Evolutionary conservation across 2,329 filamentous ascomycete species (phyloP).

Genomic region (Zymoseptoria pseudotritici): DNA sequence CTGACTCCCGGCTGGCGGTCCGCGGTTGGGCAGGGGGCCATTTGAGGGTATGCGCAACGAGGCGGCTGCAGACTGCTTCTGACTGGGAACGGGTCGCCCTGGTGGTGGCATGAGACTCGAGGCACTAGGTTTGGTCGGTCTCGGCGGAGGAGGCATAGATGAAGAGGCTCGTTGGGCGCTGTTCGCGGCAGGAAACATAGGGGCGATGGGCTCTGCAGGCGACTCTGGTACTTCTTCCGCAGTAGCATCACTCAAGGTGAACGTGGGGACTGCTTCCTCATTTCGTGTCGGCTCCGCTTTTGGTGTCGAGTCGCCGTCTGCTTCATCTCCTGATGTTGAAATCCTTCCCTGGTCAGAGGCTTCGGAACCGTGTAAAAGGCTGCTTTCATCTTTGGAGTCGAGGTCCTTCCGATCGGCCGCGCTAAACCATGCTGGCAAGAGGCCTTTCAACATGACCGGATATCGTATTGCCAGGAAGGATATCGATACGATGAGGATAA

Average conservation of each 20-base stretch:
- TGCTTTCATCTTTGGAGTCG: neutral
- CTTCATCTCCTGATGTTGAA: conserved; percentile 6
- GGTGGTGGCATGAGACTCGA: conserved; percentile 25
- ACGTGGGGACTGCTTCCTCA: conserved; percentile 19
- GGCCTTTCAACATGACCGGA: conserved; percentile 30
- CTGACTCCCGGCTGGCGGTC: conserved; percentile 33
- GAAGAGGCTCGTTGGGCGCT: conserved; percentile 39
- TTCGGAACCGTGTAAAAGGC: neutral
- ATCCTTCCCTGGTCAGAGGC: neutral
- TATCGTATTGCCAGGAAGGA: conserved; percentile 36
- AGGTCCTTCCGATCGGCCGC: conserved; percentile 5
- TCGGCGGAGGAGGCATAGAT: conserved; percentile 29
- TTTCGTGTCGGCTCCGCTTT: conserved; percentile 19
- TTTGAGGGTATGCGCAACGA: conserved; percentile 37
- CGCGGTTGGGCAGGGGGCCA: conserved; percentile 44
- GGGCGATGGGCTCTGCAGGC: conserved; percentile 21
- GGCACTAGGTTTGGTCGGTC: conserved; percentile 5
- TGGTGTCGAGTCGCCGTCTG: conserved; percentile 25
- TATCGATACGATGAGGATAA: conserved; percentile 33
- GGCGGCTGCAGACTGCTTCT: conserved; percentile 25
- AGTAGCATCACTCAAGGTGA: conserved; percentile 24
- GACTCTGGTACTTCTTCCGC: conserved; percentile 25
- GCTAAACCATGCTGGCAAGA: conserved; percentile 23
- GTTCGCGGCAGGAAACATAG: conserved; percentile 40
- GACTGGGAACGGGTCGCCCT: conserved; percentile 10